A percentile compares a stretch with the other conserved stretches of the same genome.
These are phyloP conservation scores for Bipolaris gigantea DNA, from an alignment of 2,329 filamentous ascomycete species.

Conservation along the genomic window DNA sequence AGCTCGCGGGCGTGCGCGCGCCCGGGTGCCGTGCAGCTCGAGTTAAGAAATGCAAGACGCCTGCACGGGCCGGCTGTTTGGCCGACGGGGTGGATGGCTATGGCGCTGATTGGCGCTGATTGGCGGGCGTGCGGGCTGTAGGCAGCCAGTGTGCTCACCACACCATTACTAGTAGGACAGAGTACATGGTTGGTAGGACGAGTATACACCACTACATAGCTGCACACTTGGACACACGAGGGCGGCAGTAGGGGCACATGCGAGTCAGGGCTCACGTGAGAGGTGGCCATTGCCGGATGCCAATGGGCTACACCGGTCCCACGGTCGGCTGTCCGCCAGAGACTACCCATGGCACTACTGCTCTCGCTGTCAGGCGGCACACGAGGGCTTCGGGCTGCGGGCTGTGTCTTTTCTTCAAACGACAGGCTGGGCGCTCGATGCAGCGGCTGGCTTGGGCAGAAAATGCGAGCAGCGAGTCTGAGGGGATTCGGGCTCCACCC, in stretches of 20 bases:
- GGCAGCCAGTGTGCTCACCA: neutral
- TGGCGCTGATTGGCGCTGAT: neutral
- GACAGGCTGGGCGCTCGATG: conserved; percentile 15
- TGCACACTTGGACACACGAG: no score
- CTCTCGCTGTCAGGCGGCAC: conserved; percentile 14
- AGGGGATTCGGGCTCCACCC: conserved; percentile 21
- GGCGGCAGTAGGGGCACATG: neutral
- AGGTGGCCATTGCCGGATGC: conserved; percentile 6
- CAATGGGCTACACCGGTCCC: no score
- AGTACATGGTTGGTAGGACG: neutral
- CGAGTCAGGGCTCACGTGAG: neutral
- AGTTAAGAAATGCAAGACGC: conserved; percentile 10
- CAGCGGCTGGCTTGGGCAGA: conserved; percentile 22
- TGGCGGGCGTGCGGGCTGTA: neutral
- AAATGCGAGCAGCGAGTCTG: no score
- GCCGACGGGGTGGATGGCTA: conserved; percentile 2
- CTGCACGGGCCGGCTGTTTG: conserved; percentile 15
- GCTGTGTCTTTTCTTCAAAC: conserved; percentile 29
- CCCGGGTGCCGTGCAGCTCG: conserved; percentile 3
- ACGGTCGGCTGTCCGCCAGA: no score
- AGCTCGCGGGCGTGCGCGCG: conserved; percentile 1
- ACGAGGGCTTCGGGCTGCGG: conserved; percentile 23
- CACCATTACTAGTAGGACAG: no score
- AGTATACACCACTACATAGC: neutral
- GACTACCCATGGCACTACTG: neutral